Evolutionary conservation across 352 stramenopile species (phyloP).

Genomic region (Blastocystis hominis): DNA sequence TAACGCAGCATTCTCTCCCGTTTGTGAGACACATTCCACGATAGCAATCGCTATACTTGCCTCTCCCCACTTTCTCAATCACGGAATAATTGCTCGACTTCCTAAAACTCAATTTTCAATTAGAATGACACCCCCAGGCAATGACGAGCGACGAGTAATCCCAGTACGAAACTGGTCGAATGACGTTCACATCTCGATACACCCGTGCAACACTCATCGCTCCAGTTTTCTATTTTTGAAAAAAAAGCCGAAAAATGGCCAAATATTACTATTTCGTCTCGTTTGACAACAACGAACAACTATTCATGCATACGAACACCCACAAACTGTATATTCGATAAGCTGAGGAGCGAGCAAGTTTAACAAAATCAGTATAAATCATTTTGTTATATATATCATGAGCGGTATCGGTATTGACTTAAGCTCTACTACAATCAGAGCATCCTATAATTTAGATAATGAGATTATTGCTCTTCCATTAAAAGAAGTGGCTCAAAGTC

Average conservation of each 20-base stretch:
- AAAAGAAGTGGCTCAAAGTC: not conserved
- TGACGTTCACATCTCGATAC: slow-evolving; percentile 86
- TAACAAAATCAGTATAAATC: too few species aligned
- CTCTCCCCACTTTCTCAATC: slow-evolving; percentile 92
- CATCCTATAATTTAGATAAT: not conserved
- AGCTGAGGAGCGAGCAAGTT: too few species aligned
- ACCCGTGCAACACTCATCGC: slow-evolving; percentile 65
- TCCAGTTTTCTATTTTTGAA: not conserved
- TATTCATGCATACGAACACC: not conserved
- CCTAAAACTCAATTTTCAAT: slow-evolving; percentile 31
- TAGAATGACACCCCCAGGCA: slow-evolving; percentile 74
- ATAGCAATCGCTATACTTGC: slow-evolving; percentile 97
- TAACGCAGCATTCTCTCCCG: slow-evolving; percentile 95
- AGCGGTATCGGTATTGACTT: not conserved
- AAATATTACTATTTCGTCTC: not conserved
- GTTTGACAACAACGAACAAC: not conserved
- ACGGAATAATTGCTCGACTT: slow-evolving; percentile 86
- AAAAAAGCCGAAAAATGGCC: not conserved
- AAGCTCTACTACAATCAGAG: not conserved
- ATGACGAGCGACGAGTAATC: slow-evolving; percentile 97
- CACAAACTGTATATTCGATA: too few species aligned
- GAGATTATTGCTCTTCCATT: not conserved
- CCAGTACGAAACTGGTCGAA: slow-evolving; percentile 93
- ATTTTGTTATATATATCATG: not conserved
- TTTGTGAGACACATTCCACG: slow-evolving; percentile 90